These are phyloP conservation scores for Stephanodiscus triporus DNA, from an alignment of 108 stramenopile genomes.

Conservation along the genomic window DNA sequence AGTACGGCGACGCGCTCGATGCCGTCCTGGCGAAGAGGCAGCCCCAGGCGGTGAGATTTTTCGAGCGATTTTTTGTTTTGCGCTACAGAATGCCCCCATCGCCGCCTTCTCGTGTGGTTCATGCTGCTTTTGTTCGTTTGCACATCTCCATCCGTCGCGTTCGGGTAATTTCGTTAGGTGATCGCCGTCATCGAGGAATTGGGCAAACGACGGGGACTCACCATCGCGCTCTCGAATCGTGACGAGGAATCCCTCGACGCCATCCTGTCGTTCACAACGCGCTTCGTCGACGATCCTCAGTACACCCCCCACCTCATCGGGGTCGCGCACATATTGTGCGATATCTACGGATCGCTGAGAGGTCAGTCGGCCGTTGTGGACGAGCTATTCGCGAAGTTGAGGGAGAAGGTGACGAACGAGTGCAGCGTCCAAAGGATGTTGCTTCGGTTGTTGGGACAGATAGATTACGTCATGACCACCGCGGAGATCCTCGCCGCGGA, in stretches of 20 bases:
- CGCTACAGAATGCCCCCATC: not conserved
- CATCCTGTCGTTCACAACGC: constrained; percentile 78
- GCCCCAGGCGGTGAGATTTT: constrained; percentile 52
- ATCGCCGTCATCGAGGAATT: constrained; percentile 88
- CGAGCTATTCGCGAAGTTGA: constrained; percentile 86
- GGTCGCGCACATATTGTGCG: constrained; percentile 58
- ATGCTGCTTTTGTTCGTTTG: not conserved
- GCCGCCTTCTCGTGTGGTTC: not conserved
- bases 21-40: constrained; percentile 74
- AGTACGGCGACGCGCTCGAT: constrained; percentile 90
- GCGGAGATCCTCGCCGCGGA: constrained; percentile 41
- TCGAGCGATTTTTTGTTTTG: not conserved
- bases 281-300: constrained; percentile 75
- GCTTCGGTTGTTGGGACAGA: constrained; percentile 70
- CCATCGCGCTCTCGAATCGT: constrained; percentile 78
- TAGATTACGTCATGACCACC: constrained; percentile 72
- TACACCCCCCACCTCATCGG: constrained; percentile 78
- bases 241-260: constrained; percentile 89
- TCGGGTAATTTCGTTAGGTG: constrained; percentile 46
- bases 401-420: constrained; percentile 69
- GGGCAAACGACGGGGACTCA: constrained; percentile 79
- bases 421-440: constrained; percentile 63
- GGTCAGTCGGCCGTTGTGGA: constrained; percentile 85
- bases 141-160: no score
- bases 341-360: constrained; percentile 55